These are phyloP conservation scores for Cordyceps cicadae DNA, from an alignment of 2,329 filamentous ascomycete species.

Conservation along the genomic window DNA sequence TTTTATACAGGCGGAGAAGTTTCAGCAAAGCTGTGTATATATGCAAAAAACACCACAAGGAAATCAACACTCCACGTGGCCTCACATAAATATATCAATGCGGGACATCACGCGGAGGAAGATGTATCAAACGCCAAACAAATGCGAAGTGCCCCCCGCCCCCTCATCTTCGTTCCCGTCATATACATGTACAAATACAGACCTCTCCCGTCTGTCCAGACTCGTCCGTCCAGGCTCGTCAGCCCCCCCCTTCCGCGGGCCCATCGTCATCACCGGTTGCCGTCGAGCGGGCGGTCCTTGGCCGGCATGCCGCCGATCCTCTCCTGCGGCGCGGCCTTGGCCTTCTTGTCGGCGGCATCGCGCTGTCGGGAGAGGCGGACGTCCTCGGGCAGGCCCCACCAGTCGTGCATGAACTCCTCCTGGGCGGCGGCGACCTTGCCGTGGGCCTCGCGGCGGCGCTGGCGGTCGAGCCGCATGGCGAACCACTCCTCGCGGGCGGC, in stretches of 20 bases:
- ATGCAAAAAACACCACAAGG: neutral
- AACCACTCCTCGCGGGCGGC: conserved; percentile 93
- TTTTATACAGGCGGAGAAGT: conserved; percentile 6
- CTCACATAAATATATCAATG: neutral
- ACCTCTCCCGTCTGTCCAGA: neutral
- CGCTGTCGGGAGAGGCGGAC: conserved; percentile 41
- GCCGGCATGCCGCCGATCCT: conserved; percentile 46
- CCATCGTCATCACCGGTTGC: conserved; percentile 4
- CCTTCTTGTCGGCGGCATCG: conserved; percentile 42
- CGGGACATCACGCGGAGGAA: neutral
- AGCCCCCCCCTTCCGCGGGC: neutral
- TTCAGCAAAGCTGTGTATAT: neutral
- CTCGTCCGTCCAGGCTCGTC: neutral
- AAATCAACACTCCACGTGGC: neutral
- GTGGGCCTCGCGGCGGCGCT: conserved; percentile 57
- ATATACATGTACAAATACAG: conserved; percentile 10
- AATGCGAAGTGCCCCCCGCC: conserved; percentile 8
- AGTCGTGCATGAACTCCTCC: conserved; percentile 57
- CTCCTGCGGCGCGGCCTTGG: conserved; percentile 35
- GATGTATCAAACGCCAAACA: conserved; percentile 11
- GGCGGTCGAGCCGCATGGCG: conserved; percentile 61
- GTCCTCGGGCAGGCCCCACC: conserved; percentile 55
- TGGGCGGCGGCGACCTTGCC: conserved; percentile 51
- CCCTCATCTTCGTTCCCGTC: neutral
- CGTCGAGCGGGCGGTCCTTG: conserved; percentile 25